Evolutionary conservation across 208 protist genomes (phyloP), one percentile per base, ranked within the genome.

Genomic region (Leishmania tarentolae): DNA sequence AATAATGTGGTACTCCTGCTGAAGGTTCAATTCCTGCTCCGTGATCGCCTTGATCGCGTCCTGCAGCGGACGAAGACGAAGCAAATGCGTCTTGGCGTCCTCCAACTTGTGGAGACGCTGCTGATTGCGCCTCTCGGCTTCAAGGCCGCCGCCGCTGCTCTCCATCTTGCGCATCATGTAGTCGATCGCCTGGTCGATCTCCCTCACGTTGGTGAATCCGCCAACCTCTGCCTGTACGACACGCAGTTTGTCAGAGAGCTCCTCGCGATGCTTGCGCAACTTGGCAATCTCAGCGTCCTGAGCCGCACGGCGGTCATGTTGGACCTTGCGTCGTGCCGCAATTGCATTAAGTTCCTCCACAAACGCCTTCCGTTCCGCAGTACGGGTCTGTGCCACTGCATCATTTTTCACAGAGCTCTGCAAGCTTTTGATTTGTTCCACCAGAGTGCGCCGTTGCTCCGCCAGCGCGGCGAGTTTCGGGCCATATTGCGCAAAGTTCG

Each of bases 151-250:
- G 59, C 90, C 83, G 80, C 90, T 91, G 52, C 86, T 94, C 79
- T 97, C 94, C 94, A 97, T 96, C 75, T 92, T 92, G 47, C 83
- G 69, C 78, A 90, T 94, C 46, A 97, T 56, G 57, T 91, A 90
- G 17, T 83, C 82, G 40, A 94, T 94, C 31, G 90, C 92, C 53
- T 86, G 82, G 71, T 97, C 94, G 46, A 97, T 91, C 44, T 97
- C 94, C 28, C 88, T 86, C 0, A 91, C 40, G 59, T 59, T 87
- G 5, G 86, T 87, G 76, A 97, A 95, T 13, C 85, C 90, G n/a
- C 91, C 90, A 19, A 97, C 81, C 40, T 93, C 86, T 42, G 82
- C 66, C 47, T 92, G 88, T 13, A 96, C 79, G 0, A 74, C 71
- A 37, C 90, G 89, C 31, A 95, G 87, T 50, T 92, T 87, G 37